These are phyloP conservation scores for Actinomucor elegans DNA, from an alignment of 371 early-diverging fungal genomes.

Conservation along the genomic window DNA sequence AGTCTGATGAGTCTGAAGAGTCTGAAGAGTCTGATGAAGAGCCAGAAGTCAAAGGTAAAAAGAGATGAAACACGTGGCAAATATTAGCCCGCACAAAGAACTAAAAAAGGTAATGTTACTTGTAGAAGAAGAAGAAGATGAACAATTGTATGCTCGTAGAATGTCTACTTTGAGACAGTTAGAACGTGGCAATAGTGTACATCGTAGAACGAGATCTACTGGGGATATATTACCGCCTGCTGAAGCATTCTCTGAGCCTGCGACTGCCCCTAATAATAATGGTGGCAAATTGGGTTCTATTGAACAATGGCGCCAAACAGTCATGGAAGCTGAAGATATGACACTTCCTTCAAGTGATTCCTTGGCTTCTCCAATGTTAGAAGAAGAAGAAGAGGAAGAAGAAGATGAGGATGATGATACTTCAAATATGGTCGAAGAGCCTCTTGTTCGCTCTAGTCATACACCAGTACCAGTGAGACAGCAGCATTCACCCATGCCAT, in stretches of 20 bases:
- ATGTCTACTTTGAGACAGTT: constrained; percentile 31
- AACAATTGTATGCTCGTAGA: constrained; percentile 21
- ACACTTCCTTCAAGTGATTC: constrained; percentile 7
- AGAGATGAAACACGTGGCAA: constrained; percentile 6
- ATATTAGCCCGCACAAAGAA: not conserved
- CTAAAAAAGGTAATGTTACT: constrained; percentile 8
- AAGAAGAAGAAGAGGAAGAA: constrained; percentile 1
- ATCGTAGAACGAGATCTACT: constrained; percentile 28
- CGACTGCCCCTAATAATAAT: not conserved
- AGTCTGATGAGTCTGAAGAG: constrained; percentile 9
- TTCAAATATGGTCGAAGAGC: constrained; percentile 20
- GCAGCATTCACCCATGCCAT: not conserved
- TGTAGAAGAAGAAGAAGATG: constrained; percentile 5
- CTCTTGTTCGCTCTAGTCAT: constrained; percentile 3
- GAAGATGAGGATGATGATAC: constrained; percentile 4
- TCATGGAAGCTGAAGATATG: constrained; percentile 20
- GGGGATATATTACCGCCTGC: constrained; percentile 17
- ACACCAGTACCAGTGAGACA: not conserved
- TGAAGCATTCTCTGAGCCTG: constrained; percentile 2
- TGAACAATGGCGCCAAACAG: constrained; percentile 26
- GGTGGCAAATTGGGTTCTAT: constrained; percentile 8
- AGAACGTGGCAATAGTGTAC: constrained; percentile 30
- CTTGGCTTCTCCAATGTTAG: not conserved
- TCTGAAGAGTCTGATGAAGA: constrained; percentile 3
- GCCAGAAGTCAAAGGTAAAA: constrained; percentile 4